Conservation (phyloP, 176 grass and related monocot species). For the Aegilops speltoides region DNA sequence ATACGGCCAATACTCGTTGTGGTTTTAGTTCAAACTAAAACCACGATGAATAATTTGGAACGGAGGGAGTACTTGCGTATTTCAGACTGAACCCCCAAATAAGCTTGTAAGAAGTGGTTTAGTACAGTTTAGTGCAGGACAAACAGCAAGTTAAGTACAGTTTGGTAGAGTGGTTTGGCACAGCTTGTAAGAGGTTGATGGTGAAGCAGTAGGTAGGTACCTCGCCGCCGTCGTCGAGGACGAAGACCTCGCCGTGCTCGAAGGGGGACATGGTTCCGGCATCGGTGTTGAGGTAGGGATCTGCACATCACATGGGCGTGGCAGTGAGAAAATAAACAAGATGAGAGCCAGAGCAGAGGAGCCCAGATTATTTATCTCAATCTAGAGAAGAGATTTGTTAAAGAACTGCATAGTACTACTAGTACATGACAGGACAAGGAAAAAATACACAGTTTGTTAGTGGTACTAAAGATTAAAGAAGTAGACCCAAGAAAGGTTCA, state of each 20-base stretch:
- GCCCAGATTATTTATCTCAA: neutral
- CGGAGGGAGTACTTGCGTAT: no score
- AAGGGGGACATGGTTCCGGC: constrained; percentile 98
- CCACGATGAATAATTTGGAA: no score
- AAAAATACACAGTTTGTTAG: constrained; percentile 1
- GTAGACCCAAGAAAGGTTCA: constrained; percentile 33
- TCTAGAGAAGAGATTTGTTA: neutral
- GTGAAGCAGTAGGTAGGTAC: constrained; percentile 34
- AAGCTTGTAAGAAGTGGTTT: neutral
- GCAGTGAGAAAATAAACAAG: neutral
- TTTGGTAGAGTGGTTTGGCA: no score
- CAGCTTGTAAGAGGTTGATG: neutral
- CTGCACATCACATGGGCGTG: constrained; percentile 45
- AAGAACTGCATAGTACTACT: neutral
- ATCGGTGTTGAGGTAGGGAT: constrained; percentile 99
- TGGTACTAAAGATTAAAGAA: neutral
- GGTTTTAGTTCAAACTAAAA: no score
- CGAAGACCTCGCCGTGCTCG: constrained; percentile 97
- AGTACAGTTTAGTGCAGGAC: neutral
- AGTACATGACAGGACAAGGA: constrained; percentile 12
- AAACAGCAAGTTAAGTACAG: neutral
- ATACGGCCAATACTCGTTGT: no score
- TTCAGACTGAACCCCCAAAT: neutral
- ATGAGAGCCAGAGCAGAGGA: neutral
- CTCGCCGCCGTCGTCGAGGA: constrained; percentile 97